Evolutionary conservation across 257 asterid genomes (phyloP).

Genomic region (Nicotiana tomentosiformis): DNA sequence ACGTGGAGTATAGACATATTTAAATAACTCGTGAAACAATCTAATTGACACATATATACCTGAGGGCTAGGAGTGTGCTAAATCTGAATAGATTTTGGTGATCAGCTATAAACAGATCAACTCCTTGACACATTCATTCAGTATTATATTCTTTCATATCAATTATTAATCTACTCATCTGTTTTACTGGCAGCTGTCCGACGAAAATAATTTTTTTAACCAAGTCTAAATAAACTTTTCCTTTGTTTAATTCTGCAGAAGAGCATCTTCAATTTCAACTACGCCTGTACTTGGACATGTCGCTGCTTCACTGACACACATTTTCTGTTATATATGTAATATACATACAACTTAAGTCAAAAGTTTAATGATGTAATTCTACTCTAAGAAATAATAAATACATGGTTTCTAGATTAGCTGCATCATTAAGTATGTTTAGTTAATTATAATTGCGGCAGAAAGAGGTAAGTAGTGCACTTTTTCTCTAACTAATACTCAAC

Average conservation of each 20-base stretch:
- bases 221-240: not conserved
- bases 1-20: not conserved
- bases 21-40: not conserved
- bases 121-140: not conserved
- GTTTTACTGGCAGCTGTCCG: not conserved
- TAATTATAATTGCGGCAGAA: not conserved
- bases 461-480: not conserved
- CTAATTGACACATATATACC: not conserved
- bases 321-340: not conserved
- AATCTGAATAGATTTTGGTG: not conserved
- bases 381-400: not conserved
- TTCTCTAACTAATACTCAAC: not conserved
- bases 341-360: not conserved
- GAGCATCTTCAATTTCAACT: too few species aligned
- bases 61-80: not conserved
- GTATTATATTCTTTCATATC: not conserved
- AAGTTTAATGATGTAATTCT: not conserved
- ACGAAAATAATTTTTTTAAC: not conserved
- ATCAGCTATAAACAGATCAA: not conserved
- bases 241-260: not conserved
- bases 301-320: not conserved
- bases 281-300: too few species aligned
- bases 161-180: not conserved
- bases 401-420: not conserved
- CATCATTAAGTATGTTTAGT: not conserved